A percentile compares a stretch with the other conserved stretches of the same genome.
phyloP scores from a whole-genome alignment of 2,329 filamentous ascomycete species.

The Cyphellophora europaea region DNA sequence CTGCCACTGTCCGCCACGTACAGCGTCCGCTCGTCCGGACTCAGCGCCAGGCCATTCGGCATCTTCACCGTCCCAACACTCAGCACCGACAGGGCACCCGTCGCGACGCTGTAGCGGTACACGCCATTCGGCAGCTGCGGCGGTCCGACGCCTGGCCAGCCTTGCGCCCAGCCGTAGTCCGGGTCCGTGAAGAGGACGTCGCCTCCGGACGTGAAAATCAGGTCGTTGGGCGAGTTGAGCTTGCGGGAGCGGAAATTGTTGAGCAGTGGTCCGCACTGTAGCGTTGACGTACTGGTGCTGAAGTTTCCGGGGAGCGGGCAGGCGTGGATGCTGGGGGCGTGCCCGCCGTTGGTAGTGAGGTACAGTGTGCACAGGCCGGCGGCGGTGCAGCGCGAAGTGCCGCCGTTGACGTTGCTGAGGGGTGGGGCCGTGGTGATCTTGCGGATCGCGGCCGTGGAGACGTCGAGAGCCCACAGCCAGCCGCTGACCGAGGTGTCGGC shows the following conservation, averaged over 20 bases:
- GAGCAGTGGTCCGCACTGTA: conserved; percentile 1
- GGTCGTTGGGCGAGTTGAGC: conserved; percentile 5
- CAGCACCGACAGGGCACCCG: neutral
- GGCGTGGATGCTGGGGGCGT: neutral
- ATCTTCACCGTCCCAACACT: neutral
- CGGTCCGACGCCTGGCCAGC: conserved; percentile 2
- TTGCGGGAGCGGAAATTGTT: conserved; percentile 4
- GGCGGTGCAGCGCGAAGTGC: neutral
- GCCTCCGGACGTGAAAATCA: conserved; percentile 1
- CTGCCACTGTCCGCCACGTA: conserved; percentile 24
- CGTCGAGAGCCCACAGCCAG: conserved; percentile 3
- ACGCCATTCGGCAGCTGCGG: conserved; percentile 1
- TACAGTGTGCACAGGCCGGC: too few species aligned
- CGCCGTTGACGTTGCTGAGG: conserved; percentile 4
- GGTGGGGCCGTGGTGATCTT: conserved; percentile 2
- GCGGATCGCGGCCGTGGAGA: neutral
- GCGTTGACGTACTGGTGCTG: neutral
- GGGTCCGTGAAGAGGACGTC: conserved; percentile 4
- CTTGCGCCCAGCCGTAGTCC: conserved; percentile 3
- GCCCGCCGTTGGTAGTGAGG: conserved; percentile 2
- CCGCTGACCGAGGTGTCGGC: conserved; percentile 2
- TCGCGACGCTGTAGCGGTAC: conserved; percentile 1
- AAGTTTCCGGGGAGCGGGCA: conserved; percentile 2
- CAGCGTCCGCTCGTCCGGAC: conserved; percentile 29
- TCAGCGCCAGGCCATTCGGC: conserved; percentile 18